Evolutionary conservation across 768 basidiomycete species (phyloP), one percentile per base, ranked within the genome.

Genomic region (Hypholoma sublateritium): DNA sequence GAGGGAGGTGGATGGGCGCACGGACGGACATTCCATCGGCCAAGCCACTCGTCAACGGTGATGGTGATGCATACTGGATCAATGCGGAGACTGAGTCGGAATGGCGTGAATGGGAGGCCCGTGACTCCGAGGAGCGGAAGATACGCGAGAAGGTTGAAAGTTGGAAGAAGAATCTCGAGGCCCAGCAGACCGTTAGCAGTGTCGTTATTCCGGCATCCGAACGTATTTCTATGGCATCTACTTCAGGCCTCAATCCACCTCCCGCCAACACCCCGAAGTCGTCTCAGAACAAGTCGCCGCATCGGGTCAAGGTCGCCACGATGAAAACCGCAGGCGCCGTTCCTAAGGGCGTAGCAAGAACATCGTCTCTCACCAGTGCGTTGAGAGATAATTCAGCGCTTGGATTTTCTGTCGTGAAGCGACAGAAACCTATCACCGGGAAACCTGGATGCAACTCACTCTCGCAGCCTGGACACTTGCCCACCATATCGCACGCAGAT

Each of bases 101-200:
- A 35, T 68, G 67, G 67, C 43, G 9, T 0, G 65, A 65, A 19
- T 68, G 67, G 67, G 67, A 68, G 57, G 60, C 51, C 45, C 59
- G 54, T 36, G 59, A 59, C 39, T 13, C 37, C n/a, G 60, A 61
- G 35, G 59, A 63, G 41, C 28, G 58, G 17, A 58, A 43, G 28
- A 43, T 66, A 11, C 59, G 59, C 22, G 60, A 64, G 19, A 68
- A 65, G 61, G 61, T 68, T 17, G 65, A 66, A 51, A 64, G 39
- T 32, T 68, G 67, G 67, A 61, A 62, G 39, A 59, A 52, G 57
- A 62, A 41, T 4, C 57, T 67, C 9, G 51, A 61, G 17, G 36
- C 50, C 22, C 43, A 45, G 37, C 28, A 53, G 8, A 53, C 53
- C 13, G 17, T 34, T n/a, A 45, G 53, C n/a, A 53, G 22, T 35